phyloP scores from a whole-genome alignment of 2,329 filamentous ascomycete genomes.

The Cadophora sp. region DNA sequence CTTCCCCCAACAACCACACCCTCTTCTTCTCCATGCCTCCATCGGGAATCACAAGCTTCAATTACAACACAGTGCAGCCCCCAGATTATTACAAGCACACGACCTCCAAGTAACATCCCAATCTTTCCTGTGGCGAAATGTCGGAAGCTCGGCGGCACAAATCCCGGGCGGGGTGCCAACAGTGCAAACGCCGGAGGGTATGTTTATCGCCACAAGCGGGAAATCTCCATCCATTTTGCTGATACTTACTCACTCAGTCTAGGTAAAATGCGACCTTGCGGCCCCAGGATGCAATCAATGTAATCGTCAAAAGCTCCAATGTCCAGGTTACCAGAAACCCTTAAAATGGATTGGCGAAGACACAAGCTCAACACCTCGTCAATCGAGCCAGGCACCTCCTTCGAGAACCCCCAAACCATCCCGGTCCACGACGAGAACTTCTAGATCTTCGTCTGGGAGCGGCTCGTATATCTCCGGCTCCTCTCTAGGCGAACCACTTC shows the following conservation, averaged over 20 bases:
- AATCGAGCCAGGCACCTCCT: no score
- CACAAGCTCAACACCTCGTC: background rate
- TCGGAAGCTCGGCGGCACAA: constrained; percentile 7
- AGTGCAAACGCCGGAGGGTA: background rate
- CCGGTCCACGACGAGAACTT: background rate
- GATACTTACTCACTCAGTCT: background rate
- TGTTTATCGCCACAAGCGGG: background rate
- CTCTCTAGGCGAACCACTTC: background rate
- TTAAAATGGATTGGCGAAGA: background rate
- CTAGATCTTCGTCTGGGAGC: background rate
- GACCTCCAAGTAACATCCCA: background rate
- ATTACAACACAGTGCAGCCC: background rate
- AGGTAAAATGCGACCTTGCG: constrained; percentile 1
- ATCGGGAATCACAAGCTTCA: background rate
- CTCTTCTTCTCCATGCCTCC: background rate
- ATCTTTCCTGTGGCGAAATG: background rate
- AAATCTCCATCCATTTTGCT: background rate
- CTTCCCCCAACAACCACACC: background rate
- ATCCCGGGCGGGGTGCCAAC: constrained; percentile 7
- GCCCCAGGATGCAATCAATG: background rate
- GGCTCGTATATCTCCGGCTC: background rate
- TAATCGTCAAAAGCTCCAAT: constrained; percentile 4
- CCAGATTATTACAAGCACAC: no score
- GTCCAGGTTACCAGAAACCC: constrained; percentile 14
- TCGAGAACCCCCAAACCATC: background rate